phyloP scores from a whole-genome alignment of 2,329 filamentous ascomycete species.

The Immersiporthe knoxdaviesiana region DNA sequence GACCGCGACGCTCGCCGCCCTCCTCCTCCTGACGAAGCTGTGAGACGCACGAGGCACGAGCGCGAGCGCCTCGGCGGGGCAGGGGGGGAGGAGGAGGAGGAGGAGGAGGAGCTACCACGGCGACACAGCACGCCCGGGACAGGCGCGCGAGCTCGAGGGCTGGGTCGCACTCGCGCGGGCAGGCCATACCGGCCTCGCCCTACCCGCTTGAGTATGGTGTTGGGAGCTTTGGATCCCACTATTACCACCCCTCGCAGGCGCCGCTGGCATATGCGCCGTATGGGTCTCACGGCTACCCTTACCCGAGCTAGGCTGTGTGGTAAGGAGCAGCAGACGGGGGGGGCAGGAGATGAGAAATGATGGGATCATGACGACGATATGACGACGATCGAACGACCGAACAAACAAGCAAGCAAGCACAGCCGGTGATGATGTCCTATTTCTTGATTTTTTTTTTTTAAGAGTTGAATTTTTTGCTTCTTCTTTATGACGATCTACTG shows the following conservation, averaged over 20 bases:
- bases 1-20: slow-evolving; percentile 37
- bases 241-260: background rate
- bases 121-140: slow-evolving; percentile 46
- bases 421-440: background rate
- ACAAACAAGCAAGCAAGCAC: background rate
- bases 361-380: slow-evolving; percentile 13
- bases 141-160: slow-evolving; percentile 54
- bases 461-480: background rate
- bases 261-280: slow-evolving; percentile 29
- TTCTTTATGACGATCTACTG: slow-evolving; percentile 11
- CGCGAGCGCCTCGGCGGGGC: slow-evolving; percentile 44
- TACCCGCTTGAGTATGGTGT: slow-evolving; percentile 19
- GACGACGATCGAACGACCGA: slow-evolving; percentile 8
- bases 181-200: slow-evolving; percentile 7
- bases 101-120: no score
- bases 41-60: slow-evolving; percentile 36
- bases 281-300: slow-evolving; percentile 20
- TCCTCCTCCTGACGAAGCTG: slow-evolving; percentile 30
- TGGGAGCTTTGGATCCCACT: slow-evolving; percentile 1
- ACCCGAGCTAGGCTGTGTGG: slow-evolving; percentile 9
- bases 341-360: slow-evolving; percentile 15
- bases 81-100: background rate
- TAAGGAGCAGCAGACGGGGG: background rate
- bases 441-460: background rate
- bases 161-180: slow-evolving; percentile 45